Base-by-base conservation (phyloP, 2,329 filamentous ascomycete species). In the Stagonosporopsis tanaceti region DNA sequence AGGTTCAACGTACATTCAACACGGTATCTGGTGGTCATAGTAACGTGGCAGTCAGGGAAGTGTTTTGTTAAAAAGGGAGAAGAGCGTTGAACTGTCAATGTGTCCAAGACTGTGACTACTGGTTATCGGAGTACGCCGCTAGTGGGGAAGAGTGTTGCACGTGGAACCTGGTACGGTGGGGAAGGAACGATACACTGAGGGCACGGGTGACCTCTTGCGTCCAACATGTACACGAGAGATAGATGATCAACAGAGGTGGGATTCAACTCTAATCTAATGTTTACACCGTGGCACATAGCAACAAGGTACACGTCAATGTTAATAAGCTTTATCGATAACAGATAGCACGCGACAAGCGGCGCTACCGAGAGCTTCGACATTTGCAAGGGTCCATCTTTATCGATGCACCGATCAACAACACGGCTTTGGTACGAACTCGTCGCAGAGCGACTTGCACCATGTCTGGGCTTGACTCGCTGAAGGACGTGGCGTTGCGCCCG, bases 401-500 rank as follows among this genome's bases (percentile, higher is more conserved):
- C 22, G 42, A 47, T 38, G 42, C 22, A 39, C 37, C 44, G 17
- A 34, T 53, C 41, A 41, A 42, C 47, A 30, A 24, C 53, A n/a
- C 47, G 44, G 44, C 39, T 15, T 20, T 35, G 28, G 34, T 22
- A 40, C 50, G 40, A 32, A n/a, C 40, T 35, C 17, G 28, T 41
- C 47, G 47, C 40, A 39, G 51, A 42, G 22, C 32, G 45, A 37
- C 28, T 34, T 34, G 30, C 37, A 45, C 44, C 39, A 76, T 74
- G 69, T 64, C 72, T 25, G 65, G 47, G 15, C 27, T 53, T 20
- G 67, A 69, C 17, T 63, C 72, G 20, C 59, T 72, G 37, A 68
- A 71, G 20, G 83, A 70, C 17, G 70, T 92, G 48, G 85, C 87
- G 9, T 78, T 93, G 57, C 85, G 86, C 55, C 85, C 89, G 39